These are phyloP conservation scores for Mortierella hygrophila DNA, from an alignment of 192 early-diverging fungal genomes.

Conservation along the genomic window DNA sequence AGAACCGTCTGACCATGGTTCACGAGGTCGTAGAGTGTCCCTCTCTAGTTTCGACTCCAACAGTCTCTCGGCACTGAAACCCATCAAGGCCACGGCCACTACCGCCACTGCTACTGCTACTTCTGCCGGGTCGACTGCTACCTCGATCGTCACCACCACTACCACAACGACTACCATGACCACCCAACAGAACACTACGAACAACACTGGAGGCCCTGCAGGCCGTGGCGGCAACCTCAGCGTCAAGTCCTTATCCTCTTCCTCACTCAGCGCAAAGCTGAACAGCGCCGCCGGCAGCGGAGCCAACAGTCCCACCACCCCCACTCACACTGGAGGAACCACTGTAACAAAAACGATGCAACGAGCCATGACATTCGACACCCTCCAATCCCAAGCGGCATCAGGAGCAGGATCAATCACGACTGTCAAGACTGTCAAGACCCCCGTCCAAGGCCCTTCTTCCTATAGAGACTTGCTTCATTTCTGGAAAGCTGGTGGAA, in stretches of 20 bases:
- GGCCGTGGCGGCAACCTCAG: constrained; percentile 9
- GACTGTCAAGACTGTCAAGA: constrained; percentile 23
- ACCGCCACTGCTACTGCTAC: constrained; percentile 14
- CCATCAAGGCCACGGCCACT: constrained; percentile 1
- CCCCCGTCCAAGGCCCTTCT: constrained; percentile 34
- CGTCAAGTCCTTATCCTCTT: constrained; percentile 12
- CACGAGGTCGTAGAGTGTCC: constrained; percentile 29
- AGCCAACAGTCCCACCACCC: background rate
- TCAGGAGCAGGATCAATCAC: constrained; percentile 12
- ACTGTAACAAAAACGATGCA: constrained; percentile 26
- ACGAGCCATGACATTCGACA: constrained; percentile 45
- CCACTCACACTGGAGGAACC: background rate
- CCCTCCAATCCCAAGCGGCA: constrained; percentile 25
- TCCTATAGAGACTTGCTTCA: constrained; percentile 48
- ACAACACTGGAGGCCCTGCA: background rate
- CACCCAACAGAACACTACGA: background rate
- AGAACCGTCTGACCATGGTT: background rate
- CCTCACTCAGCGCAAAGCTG: constrained; percentile 12
- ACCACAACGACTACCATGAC: constrained; percentile 12
- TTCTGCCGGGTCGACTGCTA: background rate
- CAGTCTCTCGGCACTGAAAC: constrained; percentile 37
- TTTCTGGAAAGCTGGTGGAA: constrained; percentile 51
- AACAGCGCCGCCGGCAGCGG: background rate
- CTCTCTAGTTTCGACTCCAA: constrained; percentile 44
- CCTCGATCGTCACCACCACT: constrained; percentile 14